Percentiles rank a stretch among this genome's conserved stretches.
phyloP scores from a whole-genome alignment of 2,329 filamentous ascomycete genomes.

The Sporothrix inflata region DNA sequence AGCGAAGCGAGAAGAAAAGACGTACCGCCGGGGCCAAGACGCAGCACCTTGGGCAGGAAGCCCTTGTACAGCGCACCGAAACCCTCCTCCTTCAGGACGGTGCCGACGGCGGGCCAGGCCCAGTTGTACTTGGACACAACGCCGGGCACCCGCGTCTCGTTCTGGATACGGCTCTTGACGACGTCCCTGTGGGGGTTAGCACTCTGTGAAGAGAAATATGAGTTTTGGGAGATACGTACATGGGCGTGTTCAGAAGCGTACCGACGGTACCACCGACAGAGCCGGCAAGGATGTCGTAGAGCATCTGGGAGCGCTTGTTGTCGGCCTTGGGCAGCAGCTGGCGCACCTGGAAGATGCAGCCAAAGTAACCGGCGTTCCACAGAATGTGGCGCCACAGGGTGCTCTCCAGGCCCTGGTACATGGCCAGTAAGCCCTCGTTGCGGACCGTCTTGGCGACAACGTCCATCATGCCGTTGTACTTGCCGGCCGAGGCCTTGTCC shows the following conservation, averaged over 20 bases:
- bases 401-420: constrained; percentile 96
- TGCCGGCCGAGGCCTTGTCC: constrained; percentile 89
- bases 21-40: constrained; percentile 64
- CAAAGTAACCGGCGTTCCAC: constrained; percentile 97
- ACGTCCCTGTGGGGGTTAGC: constrained; percentile 56
- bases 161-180: constrained; percentile 97
- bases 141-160: constrained; percentile 82
- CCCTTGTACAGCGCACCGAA: constrained; percentile 94
- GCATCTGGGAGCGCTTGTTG: constrained; percentile 78
- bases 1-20: constrained; percentile 30
- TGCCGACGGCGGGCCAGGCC: constrained; percentile 86
- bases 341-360: constrained; percentile 97
- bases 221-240: constrained; percentile 66
- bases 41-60: constrained; percentile 91
- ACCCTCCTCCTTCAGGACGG: constrained; percentile 91
- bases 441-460: constrained; percentile 69
- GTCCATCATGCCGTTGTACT: constrained; percentile 82
- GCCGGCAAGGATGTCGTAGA: constrained; percentile 86
- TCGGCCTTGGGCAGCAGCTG: constrained; percentile 78
- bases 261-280: constrained; percentile 75
- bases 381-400: constrained; percentile 88
- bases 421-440: constrained; percentile 65
- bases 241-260: constrained; percentile 90
- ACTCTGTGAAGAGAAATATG: constrained; percentile 1
- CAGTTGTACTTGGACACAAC: constrained; percentile 95